Evolutionary conservation across 2,329 filamentous ascomycete species (phyloP).

Genomic region (Esteya vermicola): DNA sequence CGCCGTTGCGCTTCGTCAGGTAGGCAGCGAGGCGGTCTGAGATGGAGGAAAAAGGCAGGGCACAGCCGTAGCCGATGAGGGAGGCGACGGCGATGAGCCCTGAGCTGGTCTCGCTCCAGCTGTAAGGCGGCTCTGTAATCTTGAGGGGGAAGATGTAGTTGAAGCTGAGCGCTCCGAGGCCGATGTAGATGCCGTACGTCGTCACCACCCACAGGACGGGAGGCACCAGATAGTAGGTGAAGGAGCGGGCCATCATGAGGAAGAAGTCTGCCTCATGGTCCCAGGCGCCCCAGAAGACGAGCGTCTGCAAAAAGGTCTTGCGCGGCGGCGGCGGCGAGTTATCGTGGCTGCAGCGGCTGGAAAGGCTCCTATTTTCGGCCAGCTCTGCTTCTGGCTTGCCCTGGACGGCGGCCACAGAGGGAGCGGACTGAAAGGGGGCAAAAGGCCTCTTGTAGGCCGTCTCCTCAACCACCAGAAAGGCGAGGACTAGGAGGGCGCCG

Average conservation of each 20-base stretch:
- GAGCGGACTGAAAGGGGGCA: background rate
- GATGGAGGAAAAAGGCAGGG: constrained; percentile 27
- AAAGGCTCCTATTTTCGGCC: background rate
- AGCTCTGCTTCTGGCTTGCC: background rate
- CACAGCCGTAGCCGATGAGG: constrained; percentile 20
- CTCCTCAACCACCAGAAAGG: constrained; percentile 21
- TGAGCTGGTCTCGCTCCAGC: constrained; percentile 27
- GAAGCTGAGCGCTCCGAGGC: constrained; percentile 32
- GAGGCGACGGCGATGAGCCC: constrained; percentile 29
- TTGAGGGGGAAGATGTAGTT: constrained; percentile 34
- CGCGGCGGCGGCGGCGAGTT: constrained; percentile 12
- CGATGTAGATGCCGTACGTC: constrained; percentile 32
- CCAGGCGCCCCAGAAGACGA: constrained; percentile 27
- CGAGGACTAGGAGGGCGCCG: constrained; percentile 14
- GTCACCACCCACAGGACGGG: constrained; percentile 34
- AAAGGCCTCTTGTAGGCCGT: constrained; percentile 15
- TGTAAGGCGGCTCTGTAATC: constrained; percentile 28
- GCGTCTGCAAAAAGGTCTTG: constrained; percentile 25
- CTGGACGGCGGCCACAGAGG: background rate
- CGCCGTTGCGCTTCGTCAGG: constrained; percentile 26
- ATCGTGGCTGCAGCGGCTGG: background rate
- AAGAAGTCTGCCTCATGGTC: constrained; percentile 28
- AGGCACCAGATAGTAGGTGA: constrained; percentile 32
- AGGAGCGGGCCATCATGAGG: constrained; percentile 27
- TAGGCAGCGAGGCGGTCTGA: constrained; percentile 28